These are phyloP conservation scores for Daldinia grandis DNA, from an alignment of 495 filamentous ascomycete species.

Conservation along the genomic window DNA sequence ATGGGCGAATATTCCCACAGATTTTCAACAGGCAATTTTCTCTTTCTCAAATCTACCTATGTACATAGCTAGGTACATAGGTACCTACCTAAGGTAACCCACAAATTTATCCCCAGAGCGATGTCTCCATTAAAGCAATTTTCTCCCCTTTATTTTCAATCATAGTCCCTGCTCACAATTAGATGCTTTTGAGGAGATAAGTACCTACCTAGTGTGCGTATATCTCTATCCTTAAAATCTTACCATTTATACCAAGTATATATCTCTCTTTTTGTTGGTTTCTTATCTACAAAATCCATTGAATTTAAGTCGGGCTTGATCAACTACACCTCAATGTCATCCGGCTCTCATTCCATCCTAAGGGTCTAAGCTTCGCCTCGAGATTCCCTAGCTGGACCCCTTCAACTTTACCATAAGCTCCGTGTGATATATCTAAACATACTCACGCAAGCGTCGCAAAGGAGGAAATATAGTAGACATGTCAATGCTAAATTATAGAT, in stretches of 20 bases:
- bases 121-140: neutral
- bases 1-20: conserved; percentile 5
- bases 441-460: conserved; percentile 11
- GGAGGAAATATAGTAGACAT: neutral
- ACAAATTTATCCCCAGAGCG: no score
- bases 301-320: conserved; percentile 48
- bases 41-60: no score
- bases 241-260: neutral
- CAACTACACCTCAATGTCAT: conserved; percentile 40
- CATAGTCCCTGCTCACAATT: neutral
- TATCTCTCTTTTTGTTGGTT: neutral
- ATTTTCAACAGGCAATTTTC: neutral
- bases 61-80: no score
- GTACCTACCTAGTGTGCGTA: neutral
- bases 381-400: conserved; percentile 32
- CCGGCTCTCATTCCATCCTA: conserved; percentile 48
- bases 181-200: neutral
- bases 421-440: conserved; percentile 22
- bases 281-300: conserved; percentile 8
- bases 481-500: neutral
- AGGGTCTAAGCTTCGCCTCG: conserved; percentile 23
- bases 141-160: no score
- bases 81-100: no score
- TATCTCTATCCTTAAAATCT: neutral
- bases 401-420: neutral